These are phyloP conservation scores for grape (Vitis vinifera) DNA, from an alignment of 164 flowering plant genomes.

Conservation along the genomic window ASM3070453v1 NC_081815.1:15088501-15089000, in stretches of 20 bases:
- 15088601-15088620: background rate
- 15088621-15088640: background rate
- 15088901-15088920: too few relatives aligned
- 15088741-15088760: constrained; percentile 91
- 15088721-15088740: constrained; percentile 91
- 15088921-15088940: too few relatives aligned
- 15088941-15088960: too few relatives aligned
- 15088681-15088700: too few relatives aligned
- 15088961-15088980: too few relatives aligned
- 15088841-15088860: constrained; percentile 91
- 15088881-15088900: too few relatives aligned
- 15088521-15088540: too few relatives aligned
- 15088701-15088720: background rate
- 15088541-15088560: background rate
- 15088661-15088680: too few relatives aligned
- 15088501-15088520: background rate
- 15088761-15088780: constrained; percentile 86
- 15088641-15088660: too few relatives aligned
- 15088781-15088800: constrained; percentile 86
- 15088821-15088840: constrained; percentile 83
- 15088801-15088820: constrained; percentile 98
- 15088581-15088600: background rate
- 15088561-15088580: background rate
- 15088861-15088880: constrained; percentile 32
- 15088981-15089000: too few relatives aligned